Evolutionary conservation across 345 rosid species (phyloP), one percentile per base, ranked within the genome.

Genomic region (Syzygium aqueum): DNA sequence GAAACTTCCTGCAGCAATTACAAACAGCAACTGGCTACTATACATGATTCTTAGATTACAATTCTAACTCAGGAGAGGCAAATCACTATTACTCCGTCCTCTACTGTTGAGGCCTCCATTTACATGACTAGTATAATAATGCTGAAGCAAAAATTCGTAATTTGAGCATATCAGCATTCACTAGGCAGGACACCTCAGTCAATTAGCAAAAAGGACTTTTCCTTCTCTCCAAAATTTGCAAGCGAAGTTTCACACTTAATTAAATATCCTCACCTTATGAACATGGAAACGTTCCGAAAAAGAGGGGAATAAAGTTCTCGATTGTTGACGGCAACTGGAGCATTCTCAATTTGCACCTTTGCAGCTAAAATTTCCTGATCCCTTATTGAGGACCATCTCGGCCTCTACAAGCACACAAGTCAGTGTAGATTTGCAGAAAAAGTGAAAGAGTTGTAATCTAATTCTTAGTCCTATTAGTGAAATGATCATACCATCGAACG

Each of bases 261-360:
- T 23, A 4, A 51, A 59, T 59, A 52, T 37, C 16, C 43, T 54
- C 91, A 94, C 99, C 96, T 95, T 92, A 90, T 95, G 92, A 97
- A 97, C 92, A 91, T 90, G 91, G 99, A 96, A 86, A 95, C 94
- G 91, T 97, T 97, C 77, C 96, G 94, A 86, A 92, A 97, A 83
- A 95, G 90, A 19, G 99, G 95, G 89, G 97, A 92, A 91, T 95
- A 90, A 89, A 97, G 99, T 90, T 95, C 93, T 86, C 46, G 88
- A 90, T 93, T 95, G 87, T 77, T 88, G 46, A 52, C 73, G 84
- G 56, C 56, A 73, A 84, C 21, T 37, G 94, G 93, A 88, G 96
- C 97, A 88, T 90, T 94, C 90, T 92, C 94, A 86, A 97, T 96
- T 91, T 94, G 92, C 53, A 87, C 87, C 89, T 91, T 95, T 46